Base-by-base conservation (phyloP, 2,329 filamentous ascomycete species). In the Apiospora hydei region DNA sequence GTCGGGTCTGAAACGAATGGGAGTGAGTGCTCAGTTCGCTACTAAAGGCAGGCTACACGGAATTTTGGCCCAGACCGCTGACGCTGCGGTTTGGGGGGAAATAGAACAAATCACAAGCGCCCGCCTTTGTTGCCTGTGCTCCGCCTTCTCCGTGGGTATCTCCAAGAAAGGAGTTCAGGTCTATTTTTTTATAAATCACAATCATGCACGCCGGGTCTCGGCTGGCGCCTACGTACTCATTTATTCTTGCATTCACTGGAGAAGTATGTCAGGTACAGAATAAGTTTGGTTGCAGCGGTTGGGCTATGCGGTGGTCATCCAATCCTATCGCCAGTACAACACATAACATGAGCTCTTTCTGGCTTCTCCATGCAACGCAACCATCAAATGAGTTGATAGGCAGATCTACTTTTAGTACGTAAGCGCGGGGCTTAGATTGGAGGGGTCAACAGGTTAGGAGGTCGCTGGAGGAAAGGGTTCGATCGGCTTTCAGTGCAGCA, bases 111-210 rank as follows among this genome's bases (percentile, higher is more conserved):
- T 24, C 57, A 41, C 57, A 64, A 41, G 57, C 34, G 57, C 30
- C 57, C 57, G 57, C 57, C 57, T 64, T 64, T 61, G 53, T 61
- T 38, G 57, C 34, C 57, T 64, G 57, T 64, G 57, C 57, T 64
- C 57, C 57, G 57, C 57, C 57, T 41, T 64, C 34, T n/a, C 21
- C 57, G 57, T 64, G 57, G 57, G 53, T 34, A 53, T 57, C 13
- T 64, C 13, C 30, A 61, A 61, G 34, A 64, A 34, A 64, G 18
- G 57, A 64, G 57, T 41, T n/a, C 18, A 1, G 57, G 57, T 11
- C 57, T 64, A 4, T 51, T 64, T 64, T 34, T 6, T 34, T 57
- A 2, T 30, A 30, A 2, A 14, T 24, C 18, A 64, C 57, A 41
- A 14, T 13, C 18, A 41, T 41, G 57, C 57, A 64, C 57, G 34